These are phyloP conservation scores for Solanum stenotomum DNA, from an alignment of 257 asterid species.

Conservation along the genomic window DNA sequence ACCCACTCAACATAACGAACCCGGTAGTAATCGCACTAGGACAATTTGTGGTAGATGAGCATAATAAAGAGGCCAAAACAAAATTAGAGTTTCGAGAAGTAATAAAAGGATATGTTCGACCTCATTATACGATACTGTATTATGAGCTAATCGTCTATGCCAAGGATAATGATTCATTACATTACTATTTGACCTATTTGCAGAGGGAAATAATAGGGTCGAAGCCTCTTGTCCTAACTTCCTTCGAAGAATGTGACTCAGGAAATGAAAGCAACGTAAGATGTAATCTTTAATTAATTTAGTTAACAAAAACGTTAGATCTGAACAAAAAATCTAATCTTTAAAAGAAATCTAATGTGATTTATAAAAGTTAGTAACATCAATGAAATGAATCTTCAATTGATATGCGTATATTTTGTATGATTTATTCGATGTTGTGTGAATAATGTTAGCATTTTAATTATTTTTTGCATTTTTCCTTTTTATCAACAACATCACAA, in stretches of 20 bases:
- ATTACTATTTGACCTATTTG: not conserved
- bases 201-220: not conserved
- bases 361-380: not conserved
- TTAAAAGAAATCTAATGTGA: not conserved
- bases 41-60: not conserved
- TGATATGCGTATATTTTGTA: too few relatives aligned
- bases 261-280: too few relatives aligned
- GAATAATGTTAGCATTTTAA: not conserved
- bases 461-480: too few relatives aligned
- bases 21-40: not conserved
- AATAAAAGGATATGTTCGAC: not conserved
- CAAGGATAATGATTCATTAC: not conserved
- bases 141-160: too few relatives aligned
- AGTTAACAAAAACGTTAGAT: not conserved
- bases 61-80: not conserved
- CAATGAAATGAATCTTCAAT: not conserved
- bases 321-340: not conserved
- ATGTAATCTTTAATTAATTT: not conserved
- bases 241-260: not conserved
- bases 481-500: too few relatives aligned
- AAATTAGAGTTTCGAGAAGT: not conserved
- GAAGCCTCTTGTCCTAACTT: not conserved
- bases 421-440: not conserved
- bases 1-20: not conserved
- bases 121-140: accelerated